Evolutionary conservation across 495 filamentous ascomycete species (phyloP).

Genomic region (Xylaria grammica): DNA sequence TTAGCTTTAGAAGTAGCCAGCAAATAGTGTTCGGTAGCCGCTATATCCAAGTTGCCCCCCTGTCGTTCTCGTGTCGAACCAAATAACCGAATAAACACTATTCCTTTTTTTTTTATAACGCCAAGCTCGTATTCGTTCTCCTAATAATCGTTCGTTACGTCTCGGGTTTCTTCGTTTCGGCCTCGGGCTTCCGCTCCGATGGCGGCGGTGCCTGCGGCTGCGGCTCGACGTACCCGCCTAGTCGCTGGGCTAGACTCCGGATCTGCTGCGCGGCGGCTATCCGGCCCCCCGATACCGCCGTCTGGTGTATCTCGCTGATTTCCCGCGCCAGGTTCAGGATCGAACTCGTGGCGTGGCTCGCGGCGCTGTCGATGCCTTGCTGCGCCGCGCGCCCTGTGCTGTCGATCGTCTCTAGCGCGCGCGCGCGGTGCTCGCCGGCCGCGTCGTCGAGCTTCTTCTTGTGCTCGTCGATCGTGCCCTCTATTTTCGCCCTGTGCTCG

Average conservation of each 20-base stretch:
- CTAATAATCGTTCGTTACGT: neutral
- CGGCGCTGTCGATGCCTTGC: neutral
- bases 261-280: constrained; percentile 15
- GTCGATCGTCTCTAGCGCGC: neutral
- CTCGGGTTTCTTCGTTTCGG: neutral
- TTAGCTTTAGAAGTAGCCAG: neutral
- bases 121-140: neutral
- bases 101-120: neutral
- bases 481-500: neutral
- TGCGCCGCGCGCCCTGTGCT: constrained; percentile 1
- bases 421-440: constrained; percentile 1
- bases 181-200: neutral
- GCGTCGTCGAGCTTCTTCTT: neutral
- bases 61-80: too few species aligned
- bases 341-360: constrained; percentile 2
- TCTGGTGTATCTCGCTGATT: constrained; percentile 14
- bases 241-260: constrained; percentile 1
- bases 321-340: constrained; percentile 6
- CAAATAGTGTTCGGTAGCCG: neutral
- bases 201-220: too few species aligned
- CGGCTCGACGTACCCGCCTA: constrained; percentile 6
- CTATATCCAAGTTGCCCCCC: neutral
- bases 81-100: too few species aligned
- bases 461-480: neutral
- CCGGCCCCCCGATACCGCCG: neutral